These are phyloP conservation scores for Lactifluus rugatus DNA, from an alignment of 768 basidiomycete genomes.

Conservation along the genomic window DNA sequence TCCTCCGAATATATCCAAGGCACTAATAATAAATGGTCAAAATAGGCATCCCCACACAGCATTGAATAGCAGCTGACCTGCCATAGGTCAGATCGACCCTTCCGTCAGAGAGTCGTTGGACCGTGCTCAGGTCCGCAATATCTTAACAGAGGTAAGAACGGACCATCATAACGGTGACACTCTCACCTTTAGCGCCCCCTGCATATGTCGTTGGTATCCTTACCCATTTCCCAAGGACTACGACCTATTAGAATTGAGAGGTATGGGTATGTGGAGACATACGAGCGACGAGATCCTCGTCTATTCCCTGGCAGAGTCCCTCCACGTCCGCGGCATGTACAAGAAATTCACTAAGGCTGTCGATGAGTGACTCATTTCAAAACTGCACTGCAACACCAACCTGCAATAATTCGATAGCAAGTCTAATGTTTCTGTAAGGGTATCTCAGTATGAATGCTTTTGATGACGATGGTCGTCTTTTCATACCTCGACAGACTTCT, in stretches of 20 bases:
- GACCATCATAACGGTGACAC: neutral
- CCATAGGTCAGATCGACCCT: constrained; percentile 84
- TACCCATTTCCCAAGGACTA: constrained; percentile 88
- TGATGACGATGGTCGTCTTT: constrained; percentile 7
- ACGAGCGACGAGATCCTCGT: constrained; percentile 79
- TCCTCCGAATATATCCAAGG: constrained; percentile 68
- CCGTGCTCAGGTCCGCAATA: constrained; percentile 69
- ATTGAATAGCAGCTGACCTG: constrained; percentile 37
- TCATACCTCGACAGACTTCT: constrained; percentile 71
- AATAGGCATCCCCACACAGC: neutral
- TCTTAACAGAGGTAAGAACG: constrained; percentile 34
- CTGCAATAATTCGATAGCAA: constrained; percentile 75
- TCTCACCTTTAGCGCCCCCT: constrained; percentile 80
- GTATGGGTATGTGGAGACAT: neutral
- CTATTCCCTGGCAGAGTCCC: constrained; percentile 93
- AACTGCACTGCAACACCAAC: constrained; percentile 28
- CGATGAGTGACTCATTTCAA: constrained; percentile 3
- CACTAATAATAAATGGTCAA: constrained; percentile 25
- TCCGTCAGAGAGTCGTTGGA: constrained; percentile 70
- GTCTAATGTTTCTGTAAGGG: constrained; percentile 58
- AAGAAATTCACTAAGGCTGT: constrained; percentile 65
- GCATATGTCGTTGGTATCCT: constrained; percentile 92
- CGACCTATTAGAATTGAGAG: constrained; percentile 13
- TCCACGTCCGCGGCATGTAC: constrained; percentile 99
- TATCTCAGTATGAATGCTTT: neutral